phyloP scores from a whole-genome alignment of 2,329 filamentous ascomycete species.

The Fusarium euwallaceae region DNA sequence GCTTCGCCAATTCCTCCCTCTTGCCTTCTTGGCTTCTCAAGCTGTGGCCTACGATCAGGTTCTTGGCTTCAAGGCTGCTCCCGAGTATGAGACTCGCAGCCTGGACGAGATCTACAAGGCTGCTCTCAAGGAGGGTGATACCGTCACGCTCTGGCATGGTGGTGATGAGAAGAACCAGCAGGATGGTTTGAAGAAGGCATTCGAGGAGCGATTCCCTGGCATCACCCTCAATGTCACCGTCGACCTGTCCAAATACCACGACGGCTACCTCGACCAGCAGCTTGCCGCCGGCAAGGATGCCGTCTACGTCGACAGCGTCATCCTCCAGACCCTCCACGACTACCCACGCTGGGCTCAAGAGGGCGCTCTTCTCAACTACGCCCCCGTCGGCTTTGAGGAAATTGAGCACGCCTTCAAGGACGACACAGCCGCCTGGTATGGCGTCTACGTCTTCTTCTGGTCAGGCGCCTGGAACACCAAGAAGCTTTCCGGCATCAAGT shows the following conservation, averaged over 20 bases:
- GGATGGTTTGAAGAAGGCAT: slow-evolving; percentile 56
- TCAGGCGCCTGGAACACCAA: slow-evolving; percentile 48
- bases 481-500: slow-evolving; percentile 48
- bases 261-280: slow-evolving; percentile 60
- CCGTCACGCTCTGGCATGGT: slow-evolving; percentile 62
- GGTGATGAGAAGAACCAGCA: slow-evolving; percentile 61
- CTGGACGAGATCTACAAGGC: slow-evolving; percentile 64
- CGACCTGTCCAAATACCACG: slow-evolving; percentile 69
- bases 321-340: slow-evolving; percentile 65
- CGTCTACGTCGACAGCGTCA: slow-evolving; percentile 56
- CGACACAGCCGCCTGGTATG: slow-evolving; percentile 54
- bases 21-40: slow-evolving; percentile 19
- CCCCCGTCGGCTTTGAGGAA: slow-evolving; percentile 60
- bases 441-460: slow-evolving; percentile 56
- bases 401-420: slow-evolving; percentile 57
- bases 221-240: slow-evolving; percentile 67
- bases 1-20: slow-evolving; percentile 13
- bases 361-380: slow-evolving; percentile 63
- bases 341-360: slow-evolving; percentile 64
- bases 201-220: slow-evolving; percentile 62
- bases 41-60: slow-evolving; percentile 41
- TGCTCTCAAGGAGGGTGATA: slow-evolving; percentile 60
- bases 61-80: slow-evolving; percentile 41
- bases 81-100: slow-evolving; percentile 57
- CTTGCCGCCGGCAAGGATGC: slow-evolving; percentile 51